Evolutionary conservation across 2,329 filamentous ascomycete species (phyloP).

Genomic region (Davidsoniella australis): DNA sequence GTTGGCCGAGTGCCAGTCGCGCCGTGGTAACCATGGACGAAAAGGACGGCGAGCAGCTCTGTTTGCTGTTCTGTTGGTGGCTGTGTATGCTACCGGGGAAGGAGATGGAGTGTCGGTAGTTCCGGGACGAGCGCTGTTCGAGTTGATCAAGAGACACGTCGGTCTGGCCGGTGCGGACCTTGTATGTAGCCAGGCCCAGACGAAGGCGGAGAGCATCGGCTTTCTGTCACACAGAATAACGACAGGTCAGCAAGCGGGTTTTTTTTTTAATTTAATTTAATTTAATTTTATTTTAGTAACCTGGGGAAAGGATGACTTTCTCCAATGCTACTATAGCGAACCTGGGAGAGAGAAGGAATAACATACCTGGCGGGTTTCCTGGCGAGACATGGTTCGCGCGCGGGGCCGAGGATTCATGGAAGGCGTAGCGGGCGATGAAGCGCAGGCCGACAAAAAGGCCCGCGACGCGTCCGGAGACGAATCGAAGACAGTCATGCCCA

Average conservation of each 20-base stretch:
- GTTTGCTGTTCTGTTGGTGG: not conserved
- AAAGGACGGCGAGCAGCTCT: not conserved
- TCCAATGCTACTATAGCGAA: too few species aligned
- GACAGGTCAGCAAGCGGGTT: slow-evolving; percentile 4
- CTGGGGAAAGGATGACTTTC: not conserved
- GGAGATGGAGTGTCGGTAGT: slow-evolving; percentile 49
- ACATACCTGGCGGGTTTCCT: slow-evolving; percentile 23
- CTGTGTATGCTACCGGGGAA: slow-evolving; percentile 39
- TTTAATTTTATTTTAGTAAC: not conserved
- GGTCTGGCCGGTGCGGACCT: slow-evolving; percentile 56
- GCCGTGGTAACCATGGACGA: not conserved
- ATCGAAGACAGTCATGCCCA: slow-evolving; percentile 6
- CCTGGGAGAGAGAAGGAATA: not conserved
- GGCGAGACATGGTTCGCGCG: slow-evolving; percentile 6
- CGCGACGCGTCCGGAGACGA: slow-evolving; percentile 10
- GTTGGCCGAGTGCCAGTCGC: not conserved
- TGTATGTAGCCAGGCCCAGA: slow-evolving; percentile 57
- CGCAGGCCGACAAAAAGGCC: slow-evolving; percentile 8
- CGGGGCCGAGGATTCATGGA: not conserved
- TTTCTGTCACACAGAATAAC: slow-evolving; percentile 25
- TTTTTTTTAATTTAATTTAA: too few species aligned
- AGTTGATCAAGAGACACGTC: slow-evolving; percentile 46
- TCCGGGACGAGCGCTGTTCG: slow-evolving; percentile 35
- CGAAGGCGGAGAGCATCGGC: slow-evolving; percentile 50
- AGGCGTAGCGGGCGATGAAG: slow-evolving; percentile 3